These are phyloP conservation scores for Tulasnella sp. DNA, from an alignment of 768 basidiomycete genomes.

Conservation along the genomic window DNA sequence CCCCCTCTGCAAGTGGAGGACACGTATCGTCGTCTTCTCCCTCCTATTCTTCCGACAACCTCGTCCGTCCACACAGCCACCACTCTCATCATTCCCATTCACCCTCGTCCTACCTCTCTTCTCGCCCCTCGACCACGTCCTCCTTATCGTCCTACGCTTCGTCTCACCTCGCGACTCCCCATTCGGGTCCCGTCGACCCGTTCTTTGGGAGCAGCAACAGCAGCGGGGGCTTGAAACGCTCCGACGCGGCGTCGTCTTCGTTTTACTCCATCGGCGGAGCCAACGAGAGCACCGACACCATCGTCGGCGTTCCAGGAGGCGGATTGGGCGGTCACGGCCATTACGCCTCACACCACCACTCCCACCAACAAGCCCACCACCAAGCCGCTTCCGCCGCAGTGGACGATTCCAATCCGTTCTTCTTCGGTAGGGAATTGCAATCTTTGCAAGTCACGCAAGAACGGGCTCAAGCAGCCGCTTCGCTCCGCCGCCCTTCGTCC, in stretches of 20 bases:
- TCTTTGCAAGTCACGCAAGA: constrained; percentile 1
- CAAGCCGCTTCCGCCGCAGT: neutral
- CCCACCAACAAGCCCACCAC: neutral
- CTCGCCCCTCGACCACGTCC: neutral
- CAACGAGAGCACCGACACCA: constrained; percentile 6
- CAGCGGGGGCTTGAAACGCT: neutral
- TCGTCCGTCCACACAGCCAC: neutral
- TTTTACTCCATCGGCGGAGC: neutral
- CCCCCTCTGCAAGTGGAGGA: no score
- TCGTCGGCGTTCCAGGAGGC: neutral
- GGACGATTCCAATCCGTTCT: constrained; percentile 18
- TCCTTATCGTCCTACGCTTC: neutral
- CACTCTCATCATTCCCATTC: neutral
- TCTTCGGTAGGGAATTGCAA: constrained; percentile 6
- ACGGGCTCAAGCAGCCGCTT: neutral
- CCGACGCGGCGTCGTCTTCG: neutral
- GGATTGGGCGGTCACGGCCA: neutral
- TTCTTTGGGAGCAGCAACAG: neutral
- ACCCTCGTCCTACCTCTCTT: neutral
- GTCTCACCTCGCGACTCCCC: neutral
- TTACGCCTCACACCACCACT: neutral
- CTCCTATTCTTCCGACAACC: neutral
- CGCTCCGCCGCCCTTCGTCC: neutral
- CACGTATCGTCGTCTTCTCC: neutral
- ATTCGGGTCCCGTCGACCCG: neutral